Base-by-base conservation (phyloP, 1,284 basidiomycete species). In the Ganoderma multipileum region DNA sequence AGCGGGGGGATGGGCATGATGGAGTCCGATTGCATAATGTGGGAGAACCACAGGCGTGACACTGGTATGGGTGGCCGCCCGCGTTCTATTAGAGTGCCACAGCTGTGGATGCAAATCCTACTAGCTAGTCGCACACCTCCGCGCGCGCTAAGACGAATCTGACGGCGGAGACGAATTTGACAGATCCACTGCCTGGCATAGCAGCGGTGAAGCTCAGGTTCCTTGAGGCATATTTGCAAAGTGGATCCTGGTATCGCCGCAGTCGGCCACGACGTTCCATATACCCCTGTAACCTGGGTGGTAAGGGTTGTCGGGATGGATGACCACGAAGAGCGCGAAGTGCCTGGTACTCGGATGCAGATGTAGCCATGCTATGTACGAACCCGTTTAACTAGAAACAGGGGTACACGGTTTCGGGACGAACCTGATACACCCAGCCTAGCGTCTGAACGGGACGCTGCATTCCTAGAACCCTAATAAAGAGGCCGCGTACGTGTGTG, bases 81-180 rank as follows among this genome's bases (percentile, higher is more conserved):
- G 38, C n/a, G 58, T 41, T 38, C 58, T 11, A n/a, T n/a, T 38
- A 61, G 60, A 18, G 55, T 42, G 41, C 60, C n/a, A 14, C 26
- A 20, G 60, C 41, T 26, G 50, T 16, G 42, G 18, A 47, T 54
- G 62, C 50, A 52, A 55, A 54, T 54, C 50, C 62, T 63, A 50
- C n/a, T 33, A n/a, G 52, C 62, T 36, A 50, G 33, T 23, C 11
- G 61, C 44, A 54, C 5, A 18, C 33, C 33, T 12, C 23, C 38
- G 33, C 33, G 61, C n/a, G 61, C 47, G 44, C 62, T 23, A 52
- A 5, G 20, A 47, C 20, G 44, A 30, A 9, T 7, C 33, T 33
- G 23, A 47, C 61, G 47, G 38, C 50, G 36, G 30, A 28, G 20
- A 8, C 50, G 50, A 63, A 54, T 63, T 63, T 54, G 62, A 54